Percentiles rank a stretch among this genome's conserved stretches.
phyloP scores from a whole-genome alignment of 257 asterid species.

The Ophiorrhiza pumila region DNA sequence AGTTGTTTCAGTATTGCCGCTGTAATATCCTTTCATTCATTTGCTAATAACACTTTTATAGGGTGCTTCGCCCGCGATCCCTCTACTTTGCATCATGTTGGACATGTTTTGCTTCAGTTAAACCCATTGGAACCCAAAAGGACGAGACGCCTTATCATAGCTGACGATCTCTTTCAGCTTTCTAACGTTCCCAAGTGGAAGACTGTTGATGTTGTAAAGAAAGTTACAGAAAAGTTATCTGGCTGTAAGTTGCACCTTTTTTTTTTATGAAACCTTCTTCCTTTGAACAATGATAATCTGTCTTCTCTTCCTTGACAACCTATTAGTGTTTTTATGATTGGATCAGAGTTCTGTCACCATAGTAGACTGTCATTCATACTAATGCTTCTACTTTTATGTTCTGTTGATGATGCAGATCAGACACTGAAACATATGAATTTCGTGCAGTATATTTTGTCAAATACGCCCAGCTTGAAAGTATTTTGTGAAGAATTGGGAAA shows the following conservation, averaged over 20 bases:
- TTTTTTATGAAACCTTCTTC: not conserved
- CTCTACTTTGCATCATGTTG: slow-evolving; percentile 74
- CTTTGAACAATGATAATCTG: not conserved
- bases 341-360: not conserved
- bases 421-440: slow-evolving; percentile 51
- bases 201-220: slow-evolving; percentile 63
- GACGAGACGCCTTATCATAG: slow-evolving; percentile 67
- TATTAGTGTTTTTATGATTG: slow-evolving; percentile 1
- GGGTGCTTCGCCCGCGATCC: slow-evolving; percentile 92
- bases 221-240: slow-evolving; percentile 57
- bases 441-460: slow-evolving; percentile 69
- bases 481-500: slow-evolving; percentile 48
- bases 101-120: slow-evolving; percentile 73
- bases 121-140: slow-evolving; percentile 57
- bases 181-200: slow-evolving; percentile 69
- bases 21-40: not conserved
- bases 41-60: slow-evolving; percentile 33
- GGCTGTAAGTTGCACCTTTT: slow-evolving; percentile 53
- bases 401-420: slow-evolving; percentile 52
- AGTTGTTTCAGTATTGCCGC: not conserved
- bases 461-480: slow-evolving; percentile 65
- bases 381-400: slow-evolving; percentile 10
- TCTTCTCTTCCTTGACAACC: slow-evolving; percentile 15
- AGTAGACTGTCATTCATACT: not conserved
- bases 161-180: slow-evolving; percentile 96